Evolutionary conservation across 169 alveolate species (phyloP), one percentile per base, ranked within the genome.

Genomic region (Plasmodium gonderi): DNA sequence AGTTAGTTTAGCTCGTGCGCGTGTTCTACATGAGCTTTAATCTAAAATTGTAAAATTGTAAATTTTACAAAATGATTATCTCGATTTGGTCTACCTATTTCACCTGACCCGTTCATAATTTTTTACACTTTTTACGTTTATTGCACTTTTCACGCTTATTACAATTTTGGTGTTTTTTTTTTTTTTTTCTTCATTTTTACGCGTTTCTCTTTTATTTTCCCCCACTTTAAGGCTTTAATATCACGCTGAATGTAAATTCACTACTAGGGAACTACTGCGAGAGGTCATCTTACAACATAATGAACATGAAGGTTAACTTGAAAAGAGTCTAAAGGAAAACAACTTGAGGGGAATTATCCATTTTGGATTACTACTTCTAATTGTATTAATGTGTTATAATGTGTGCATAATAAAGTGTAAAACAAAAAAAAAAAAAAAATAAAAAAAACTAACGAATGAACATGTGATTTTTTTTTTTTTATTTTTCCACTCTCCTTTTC

Each of bases 181-280:
- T 42, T 20, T 75, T 33, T 40, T 42, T 31, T 11, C 7, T 3
- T 6, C 69, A 8, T 54, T 54, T 44, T n/a, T 26, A 47, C 33
- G 7, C 23, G 23, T 29, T 4, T 36, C 3, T 78, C 8, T 49
- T 51, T n/a, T 29, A 4, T 72, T 14, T 36, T 45, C 17, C 42
- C 5, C 38, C 64, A 20, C 42, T 31, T 36, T 6, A 33, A 83
- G 92, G 79, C 29, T 83, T 83, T 72, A 26, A 74, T 64, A 72
- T 83, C 23, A 83, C 92, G 31, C 67, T 83, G 44, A 83, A 83
- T 49, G 64, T 83, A 83, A 83, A 83, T 72, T 69, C 92, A 11
- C 38, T 83, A 80, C 72, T 83, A 29, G 92, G 92, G 33, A 1
- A 72, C 29, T 83, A 69, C 60, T 47, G 77, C 23, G 92, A 51